Percentiles rank a stretch among this genome's conserved stretches.
phyloP scores from a whole-genome alignment of 495 filamentous ascomycete genomes.

The Penicillium salamii region DNA sequence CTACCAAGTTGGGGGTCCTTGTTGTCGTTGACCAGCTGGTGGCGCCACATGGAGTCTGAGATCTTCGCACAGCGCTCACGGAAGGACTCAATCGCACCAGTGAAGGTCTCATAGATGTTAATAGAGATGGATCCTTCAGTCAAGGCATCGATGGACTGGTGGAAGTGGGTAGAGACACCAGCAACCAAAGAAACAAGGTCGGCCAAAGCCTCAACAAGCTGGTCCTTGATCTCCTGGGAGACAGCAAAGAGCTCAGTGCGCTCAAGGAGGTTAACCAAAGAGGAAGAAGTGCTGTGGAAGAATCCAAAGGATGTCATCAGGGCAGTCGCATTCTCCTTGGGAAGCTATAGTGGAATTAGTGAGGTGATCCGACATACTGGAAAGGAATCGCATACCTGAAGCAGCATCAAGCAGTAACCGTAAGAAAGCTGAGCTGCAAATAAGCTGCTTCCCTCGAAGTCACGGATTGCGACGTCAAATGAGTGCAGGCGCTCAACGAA shows the following conservation, averaged over 20 bases:
- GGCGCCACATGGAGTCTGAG: constrained; percentile 27
- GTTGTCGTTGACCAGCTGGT: constrained; percentile 24
- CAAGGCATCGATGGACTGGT: constrained; percentile 16
- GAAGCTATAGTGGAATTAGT: constrained; percentile 14
- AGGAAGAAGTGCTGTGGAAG: constrained; percentile 24
- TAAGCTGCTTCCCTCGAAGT: constrained; percentile 36
- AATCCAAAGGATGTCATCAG: constrained; percentile 25
- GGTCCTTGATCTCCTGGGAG: constrained; percentile 30
- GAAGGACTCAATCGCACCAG: constrained; percentile 24
- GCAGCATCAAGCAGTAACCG: constrained; percentile 35
- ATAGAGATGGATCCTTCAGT: constrained; percentile 18
- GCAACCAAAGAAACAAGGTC: constrained; percentile 29
- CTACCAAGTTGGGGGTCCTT: constrained; percentile 20
- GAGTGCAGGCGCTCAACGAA: constrained; percentile 30
- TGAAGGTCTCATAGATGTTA: constrained; percentile 25
- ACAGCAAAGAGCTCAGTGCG: constrained; percentile 27
- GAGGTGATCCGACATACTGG: background rate
- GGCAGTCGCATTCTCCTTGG: constrained; percentile 25
- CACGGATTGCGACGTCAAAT: constrained; percentile 28
- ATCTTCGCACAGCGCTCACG: constrained; percentile 24
- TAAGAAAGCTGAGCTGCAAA: constrained; percentile 36
- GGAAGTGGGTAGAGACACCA: constrained; percentile 26
- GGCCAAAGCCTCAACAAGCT: constrained; percentile 25
- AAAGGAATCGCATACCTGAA: constrained; percentile 25
- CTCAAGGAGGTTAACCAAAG: constrained; percentile 23